These are phyloP conservation scores for Ophiostoma sp. DNA, from an alignment of 2,329 filamentous ascomycete genomes.

Conservation along the genomic window DNA sequence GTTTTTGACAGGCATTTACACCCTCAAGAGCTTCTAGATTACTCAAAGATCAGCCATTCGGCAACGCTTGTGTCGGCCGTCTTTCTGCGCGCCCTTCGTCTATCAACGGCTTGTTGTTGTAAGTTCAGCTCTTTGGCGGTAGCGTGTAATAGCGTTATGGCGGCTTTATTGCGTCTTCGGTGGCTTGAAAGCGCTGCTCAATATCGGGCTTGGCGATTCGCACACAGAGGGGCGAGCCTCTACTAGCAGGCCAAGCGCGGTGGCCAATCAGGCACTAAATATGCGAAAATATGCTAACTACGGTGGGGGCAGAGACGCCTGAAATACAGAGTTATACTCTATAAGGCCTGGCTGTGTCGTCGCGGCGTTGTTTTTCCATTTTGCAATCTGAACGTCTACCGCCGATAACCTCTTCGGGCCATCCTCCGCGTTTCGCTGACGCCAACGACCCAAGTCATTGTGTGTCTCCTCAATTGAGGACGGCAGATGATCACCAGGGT, in stretches of 20 bases:
- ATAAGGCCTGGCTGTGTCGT: background rate
- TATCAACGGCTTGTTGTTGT: background rate
- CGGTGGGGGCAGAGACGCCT: background rate
- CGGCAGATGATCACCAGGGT: conserved; percentile 1
- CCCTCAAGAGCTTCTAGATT: background rate
- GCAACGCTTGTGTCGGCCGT: background rate
- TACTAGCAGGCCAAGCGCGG: background rate
- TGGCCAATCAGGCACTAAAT: background rate
- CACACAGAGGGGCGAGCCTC: background rate
- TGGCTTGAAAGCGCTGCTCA: background rate
- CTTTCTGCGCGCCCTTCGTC: background rate
- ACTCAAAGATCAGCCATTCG: background rate
- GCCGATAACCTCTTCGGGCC: background rate
- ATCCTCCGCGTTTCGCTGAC: conserved; percentile 3
- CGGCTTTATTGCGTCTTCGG: background rate
- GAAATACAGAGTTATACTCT: background rate
- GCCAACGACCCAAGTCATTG: conserved; percentile 5
- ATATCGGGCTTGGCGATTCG: background rate
- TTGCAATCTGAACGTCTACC: background rate
- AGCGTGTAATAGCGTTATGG: background rate
- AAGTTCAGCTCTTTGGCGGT: background rate
- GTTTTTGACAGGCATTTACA: conserved; percentile 1
- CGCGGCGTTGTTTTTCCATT: conserved; percentile 5
- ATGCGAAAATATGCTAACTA: background rate
- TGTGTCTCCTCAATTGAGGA: background rate